phyloP scores from a whole-genome alignment of 2,329 filamentous ascomycete genomes.

The Ascochyta rabiei region DNA sequence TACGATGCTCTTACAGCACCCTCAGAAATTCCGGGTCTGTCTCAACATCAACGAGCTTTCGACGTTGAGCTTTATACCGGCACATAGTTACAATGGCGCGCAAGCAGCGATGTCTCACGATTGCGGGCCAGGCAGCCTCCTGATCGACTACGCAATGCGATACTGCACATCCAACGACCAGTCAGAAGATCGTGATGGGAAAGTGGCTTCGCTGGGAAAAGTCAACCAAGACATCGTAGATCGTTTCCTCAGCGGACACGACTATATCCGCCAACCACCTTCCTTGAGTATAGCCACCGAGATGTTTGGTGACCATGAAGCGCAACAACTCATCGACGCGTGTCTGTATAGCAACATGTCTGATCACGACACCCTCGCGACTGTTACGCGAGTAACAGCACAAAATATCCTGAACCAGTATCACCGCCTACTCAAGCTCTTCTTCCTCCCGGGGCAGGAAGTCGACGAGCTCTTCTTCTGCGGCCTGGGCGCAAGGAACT shows the following conservation, averaged over 20 bases:
- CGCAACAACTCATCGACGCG: constrained; percentile 58
- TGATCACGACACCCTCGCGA: constrained; percentile 62
- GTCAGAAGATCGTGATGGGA: constrained; percentile 60
- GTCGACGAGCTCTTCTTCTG: constrained; percentile 67
- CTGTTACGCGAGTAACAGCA: constrained; percentile 64
- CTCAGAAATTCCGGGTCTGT: constrained; percentile 62
- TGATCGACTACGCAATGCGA: constrained; percentile 63
- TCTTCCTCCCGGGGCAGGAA: constrained; percentile 38
- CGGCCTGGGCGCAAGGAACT: constrained; percentile 64
- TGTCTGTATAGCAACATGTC: constrained; percentile 54
- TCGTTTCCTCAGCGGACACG: constrained; percentile 53
- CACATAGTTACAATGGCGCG: constrained; percentile 49
- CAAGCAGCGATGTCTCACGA: constrained; percentile 58
- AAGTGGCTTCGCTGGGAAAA: constrained; percentile 56
- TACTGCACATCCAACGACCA: constrained; percentile 58
- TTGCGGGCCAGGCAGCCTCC: constrained; percentile 62
- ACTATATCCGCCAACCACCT: constrained; percentile 59
- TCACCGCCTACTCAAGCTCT: constrained; percentile 54
- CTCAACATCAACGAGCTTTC: constrained; percentile 68
- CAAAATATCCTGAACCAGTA: constrained; percentile 63
- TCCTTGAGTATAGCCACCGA: constrained; percentile 66
- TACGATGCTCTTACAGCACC: constrained; percentile 61
- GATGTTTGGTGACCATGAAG: constrained; percentile 64
- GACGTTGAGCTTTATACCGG: constrained; percentile 66
- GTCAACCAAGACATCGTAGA: constrained; percentile 61